Conservation (phyloP, 495 filamentous ascomycete genomes). For the Xylaria venustula region DNA sequence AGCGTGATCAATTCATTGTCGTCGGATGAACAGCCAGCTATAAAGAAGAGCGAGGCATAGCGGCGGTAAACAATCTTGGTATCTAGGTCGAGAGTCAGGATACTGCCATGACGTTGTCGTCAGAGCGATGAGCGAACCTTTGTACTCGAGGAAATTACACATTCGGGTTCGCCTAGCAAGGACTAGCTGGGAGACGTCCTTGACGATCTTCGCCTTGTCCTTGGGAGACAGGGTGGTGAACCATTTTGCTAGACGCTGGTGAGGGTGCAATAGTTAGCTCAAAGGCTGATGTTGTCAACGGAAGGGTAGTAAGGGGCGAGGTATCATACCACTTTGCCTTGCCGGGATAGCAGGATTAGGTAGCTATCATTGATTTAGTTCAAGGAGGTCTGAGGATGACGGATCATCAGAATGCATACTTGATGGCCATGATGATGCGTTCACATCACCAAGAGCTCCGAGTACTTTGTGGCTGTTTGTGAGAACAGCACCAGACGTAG, state of each 20-base stretch:
- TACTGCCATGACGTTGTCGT: background rate
- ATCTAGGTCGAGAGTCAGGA: constrained; percentile 55
- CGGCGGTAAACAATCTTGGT: constrained; percentile 97
- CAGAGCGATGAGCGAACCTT: constrained; percentile 56
- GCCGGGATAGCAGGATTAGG: constrained; percentile 91
- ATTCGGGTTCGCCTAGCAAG: constrained; percentile 93
- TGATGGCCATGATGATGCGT: constrained; percentile 46
- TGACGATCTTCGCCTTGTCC: constrained; percentile 99
- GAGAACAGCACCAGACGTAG: background rate
- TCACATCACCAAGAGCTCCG: constrained; percentile 31
- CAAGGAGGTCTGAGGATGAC: background rate
- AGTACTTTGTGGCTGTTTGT: constrained; percentile 14
- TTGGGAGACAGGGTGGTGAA: constrained; percentile 97
- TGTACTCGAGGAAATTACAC: constrained; percentile 99
- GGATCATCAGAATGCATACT: constrained; percentile 30
- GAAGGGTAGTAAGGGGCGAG: constrained; percentile 40
- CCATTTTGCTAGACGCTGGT: constrained; percentile 96
- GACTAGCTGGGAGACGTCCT: constrained; percentile 98
- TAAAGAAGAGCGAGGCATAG: constrained; percentile 99
- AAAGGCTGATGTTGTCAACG: constrained; percentile 12
- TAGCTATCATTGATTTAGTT: constrained; percentile 65
- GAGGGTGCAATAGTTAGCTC: constrained; percentile 30
- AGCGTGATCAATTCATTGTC: constrained; percentile 98
- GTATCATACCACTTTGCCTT: constrained; percentile 93
- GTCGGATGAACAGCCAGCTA: constrained; percentile 88